Evolutionary conservation across 2,329 filamentous ascomycete species (phyloP), one percentile per base, ranked within the genome.

Genomic region (Aspergillus sojae): DNA sequence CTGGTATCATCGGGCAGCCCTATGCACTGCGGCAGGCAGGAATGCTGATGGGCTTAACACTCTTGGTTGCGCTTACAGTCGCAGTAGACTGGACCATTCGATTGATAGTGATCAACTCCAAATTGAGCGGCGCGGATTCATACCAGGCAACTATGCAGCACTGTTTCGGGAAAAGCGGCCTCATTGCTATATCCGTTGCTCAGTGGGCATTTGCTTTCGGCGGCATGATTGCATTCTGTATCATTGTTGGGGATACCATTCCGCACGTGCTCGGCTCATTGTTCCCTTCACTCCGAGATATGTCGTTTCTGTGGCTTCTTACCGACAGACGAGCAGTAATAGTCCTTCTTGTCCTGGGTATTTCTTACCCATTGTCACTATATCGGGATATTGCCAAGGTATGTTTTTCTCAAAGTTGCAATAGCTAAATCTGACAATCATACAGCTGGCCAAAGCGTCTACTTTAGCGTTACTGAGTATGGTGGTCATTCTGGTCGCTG

Each of bases 161-260:
- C 79, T 99, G 95, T 81, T 99, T 97, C 80, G 95, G 95, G 6
- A 89, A 88, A 72, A 85, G 90, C 21, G 95, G 95, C 0, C 84
- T 99, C 61, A 88, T 99, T 68, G 94, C 95, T 63, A 97, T 99
- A 58, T 90, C 88, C 5, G 72, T 98, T 65, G 95, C 95, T 57
- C 95, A 99, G 82, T 99, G 94, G 94, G 90, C 93, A 32, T 99
- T 99, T 84, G 95, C 95, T 3, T 99, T 98, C 82, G 95, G 95
- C 62, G 95, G 95, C 68, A 99, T 99, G 95, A 88, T 99, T 61
- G 95, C 95, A 16, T 99, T 98, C 78, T 95, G 94, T 69, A 93
- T 99, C 72, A 97, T 99, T 73, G 91, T 99, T 11, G 95, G 95
- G 64, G 95, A 99, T 77, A 94, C 92, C 0, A 97, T 99, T 74